These are phyloP conservation scores for Erodium trifolium DNA, from an alignment of 441 rosid species.

Conservation along the genomic window DNA sequence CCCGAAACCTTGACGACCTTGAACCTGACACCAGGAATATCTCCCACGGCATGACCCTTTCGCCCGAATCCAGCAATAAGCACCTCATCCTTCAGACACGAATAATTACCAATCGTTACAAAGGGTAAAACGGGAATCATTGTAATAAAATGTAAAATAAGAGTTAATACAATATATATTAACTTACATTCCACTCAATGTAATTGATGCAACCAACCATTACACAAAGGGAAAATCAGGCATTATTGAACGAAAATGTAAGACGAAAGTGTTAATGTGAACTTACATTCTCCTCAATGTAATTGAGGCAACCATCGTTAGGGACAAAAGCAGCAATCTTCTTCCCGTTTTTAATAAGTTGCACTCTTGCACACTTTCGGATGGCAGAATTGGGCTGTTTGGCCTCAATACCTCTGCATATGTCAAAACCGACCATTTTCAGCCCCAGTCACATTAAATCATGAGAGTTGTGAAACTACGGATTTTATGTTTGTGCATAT, in stretches of 20 bases:
- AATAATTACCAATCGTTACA: neutral
- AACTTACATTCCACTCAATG: neutral
- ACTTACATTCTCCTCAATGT: no score
- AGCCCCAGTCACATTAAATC: no score
- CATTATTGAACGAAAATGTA: no score
- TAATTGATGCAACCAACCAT: neutral
- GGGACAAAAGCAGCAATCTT: neutral
- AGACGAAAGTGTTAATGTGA: no score
- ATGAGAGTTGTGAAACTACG: no score
- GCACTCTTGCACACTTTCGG: neutral
- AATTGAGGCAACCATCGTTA: neutral
- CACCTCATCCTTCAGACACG: constrained; percentile 9
- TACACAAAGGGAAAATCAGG: neutral
- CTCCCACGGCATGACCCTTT: constrained; percentile 6
- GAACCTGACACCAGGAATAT: constrained; percentile 12
- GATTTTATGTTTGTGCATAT: no score
- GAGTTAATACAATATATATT: neutral
- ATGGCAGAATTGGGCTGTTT: neutral
- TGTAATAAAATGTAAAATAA: no score
- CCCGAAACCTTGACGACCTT: neutral
- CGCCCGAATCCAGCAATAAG: constrained; percentile 2
- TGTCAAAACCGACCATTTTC: no score
- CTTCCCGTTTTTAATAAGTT: neutral
- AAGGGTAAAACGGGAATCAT: no score
- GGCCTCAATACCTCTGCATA: neutral